Evolutionary conservation across 2,329 filamentous ascomycete species (phyloP), one percentile per base, ranked within the genome.

Genomic region (Fusarium dlaminii): DNA sequence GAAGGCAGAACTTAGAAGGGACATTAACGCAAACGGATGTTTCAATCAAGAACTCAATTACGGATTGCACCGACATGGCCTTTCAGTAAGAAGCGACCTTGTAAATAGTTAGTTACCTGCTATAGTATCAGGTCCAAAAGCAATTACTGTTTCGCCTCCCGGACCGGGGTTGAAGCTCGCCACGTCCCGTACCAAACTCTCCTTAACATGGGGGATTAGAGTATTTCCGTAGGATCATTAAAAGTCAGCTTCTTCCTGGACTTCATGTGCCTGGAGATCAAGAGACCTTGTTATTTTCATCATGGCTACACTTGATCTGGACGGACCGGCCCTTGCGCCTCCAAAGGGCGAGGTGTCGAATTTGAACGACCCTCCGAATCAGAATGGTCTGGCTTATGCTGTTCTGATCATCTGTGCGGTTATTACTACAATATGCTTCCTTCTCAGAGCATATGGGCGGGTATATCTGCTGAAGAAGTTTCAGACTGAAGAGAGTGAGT

Each of bases 401-500:
- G 52, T 58, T 15, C 34, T 58, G 10, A 48, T 46, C 4, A 5
- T 46, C 4, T 63, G 60, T 4, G 52, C 40, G 8, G 8, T 15
- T 0, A 34, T 63, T 8, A 58, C 51, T 11, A 58, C 60, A 9
- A 32, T 58, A 48, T 63, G 51, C 22, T 46, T 58, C 17, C n/a
- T 63, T 27, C 17, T 63, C 0, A 37, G 60, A 46, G 52, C 52
- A 4, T 63, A 63, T 6, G 52, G 51, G 11, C 22, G 60, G 1
- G 27, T 63, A 5, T 34, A 58, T 46, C 30, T 58, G n/a, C 5
- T 46, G 14, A 46, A 36, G 22, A 46, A 46, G 60, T 63, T 63
- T 24, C 60, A 63, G 8, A 46, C 51, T 22, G 60, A 63, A 58
- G 60, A 58, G 27, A 46, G 51, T 57, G 32, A 58, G 49, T 62